A percentile compares a stretch with the other conserved stretches of the same genome.
Evolutionary conservation across 495 filamentous ascomycete species (phyloP).

Genomic region (Penicillium turbatum): DNA sequence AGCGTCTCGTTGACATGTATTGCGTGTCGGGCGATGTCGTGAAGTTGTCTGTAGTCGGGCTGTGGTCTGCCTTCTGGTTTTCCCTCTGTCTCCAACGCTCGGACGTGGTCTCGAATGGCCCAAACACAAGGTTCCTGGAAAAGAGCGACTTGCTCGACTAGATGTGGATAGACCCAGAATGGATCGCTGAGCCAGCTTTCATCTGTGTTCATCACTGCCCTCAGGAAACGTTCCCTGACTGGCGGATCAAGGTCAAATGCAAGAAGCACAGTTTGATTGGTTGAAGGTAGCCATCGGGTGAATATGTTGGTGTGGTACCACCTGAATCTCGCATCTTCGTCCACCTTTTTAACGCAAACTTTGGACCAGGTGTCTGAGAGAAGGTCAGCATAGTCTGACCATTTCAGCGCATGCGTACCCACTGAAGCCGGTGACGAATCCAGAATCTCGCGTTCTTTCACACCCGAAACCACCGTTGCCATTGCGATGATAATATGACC

Average conservation of each 20-base stretch:
- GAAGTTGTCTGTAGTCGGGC: constrained; percentile 27
- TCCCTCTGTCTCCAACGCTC: constrained; percentile 10
- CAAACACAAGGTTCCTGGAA: constrained; percentile 17
- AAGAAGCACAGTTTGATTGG: constrained; percentile 23
- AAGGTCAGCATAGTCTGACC: too few species aligned
- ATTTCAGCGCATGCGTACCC: too few species aligned
- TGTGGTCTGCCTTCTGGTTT: constrained; percentile 23
- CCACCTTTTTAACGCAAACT: constrained; percentile 2
- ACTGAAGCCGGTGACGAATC: constrained; percentile 4
- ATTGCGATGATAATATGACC: neutral
- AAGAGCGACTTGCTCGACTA: constrained; percentile 16
- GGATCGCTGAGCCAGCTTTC: constrained; percentile 8
- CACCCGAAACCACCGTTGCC: constrained; percentile 4
- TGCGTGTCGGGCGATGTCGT: constrained; percentile 43
- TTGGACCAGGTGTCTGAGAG: constrained; percentile 6
- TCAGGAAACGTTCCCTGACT: neutral
- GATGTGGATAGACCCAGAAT: constrained; percentile 13
- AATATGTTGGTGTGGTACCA: constrained; percentile 16
- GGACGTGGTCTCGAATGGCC: constrained; percentile 18
- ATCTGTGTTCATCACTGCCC: neutral
- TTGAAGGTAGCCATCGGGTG: constrained; percentile 21
- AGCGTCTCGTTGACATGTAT: constrained; percentile 43
- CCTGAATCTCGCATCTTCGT: neutral
- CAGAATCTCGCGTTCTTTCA: constrained; percentile 2
- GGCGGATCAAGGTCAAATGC: constrained; percentile 22